Base-by-base conservation (phyloP, 1,284 basidiomycete genomes). In the Leucoagaricus sp. region DNA sequence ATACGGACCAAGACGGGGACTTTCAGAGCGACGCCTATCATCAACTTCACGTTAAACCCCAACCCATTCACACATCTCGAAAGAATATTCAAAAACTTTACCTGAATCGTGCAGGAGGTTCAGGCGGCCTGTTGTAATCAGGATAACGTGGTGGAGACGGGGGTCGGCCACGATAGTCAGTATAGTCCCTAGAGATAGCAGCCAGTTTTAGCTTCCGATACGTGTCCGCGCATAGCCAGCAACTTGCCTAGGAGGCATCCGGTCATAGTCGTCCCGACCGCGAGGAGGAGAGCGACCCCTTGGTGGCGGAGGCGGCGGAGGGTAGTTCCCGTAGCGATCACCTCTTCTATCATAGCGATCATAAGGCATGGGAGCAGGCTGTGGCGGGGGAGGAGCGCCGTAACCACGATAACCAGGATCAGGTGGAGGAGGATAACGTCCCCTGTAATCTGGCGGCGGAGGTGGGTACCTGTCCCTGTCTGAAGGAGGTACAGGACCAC, bases 21-120 rank as follows among this genome's bases (percentile, higher is more conserved):
- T 91, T 66, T 84, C 80, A 26, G 89, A 91, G 54, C 89, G 86
- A 66, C 89, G 87, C 57, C 88, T 90, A 62, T 31, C n/a, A 5
- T 19, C 19, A 28, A 40, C 36, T 4, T 31, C 6, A 42, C 33
- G 49, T 40, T 44, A 41, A 57, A 34, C 53, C 53, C 66, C 28
- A 45, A 53, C 53, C 23, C n/a, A n/a, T n/a, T 25, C 33, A 26
- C 45, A 9, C 8, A 15, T 9, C 47, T 36, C 23, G 41, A 47
- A 25, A 15, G 12, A 52, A 40, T 21, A 26, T 59, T 56, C 36
- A 52, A 48, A 55, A 65, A 58, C n/a, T 77, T 61, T 58, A 88
- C 87, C 87, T 80, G 63, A 83, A 80, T 58, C 86, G 75, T 41
- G 69, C 57, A 19, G 77, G 66, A 28, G 73, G 72, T 53, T 72